These are phyloP conservation scores for Purpureocillium takamizusanense DNA, from an alignment of 2,329 filamentous ascomycete species.

Conservation along the genomic window DNA sequence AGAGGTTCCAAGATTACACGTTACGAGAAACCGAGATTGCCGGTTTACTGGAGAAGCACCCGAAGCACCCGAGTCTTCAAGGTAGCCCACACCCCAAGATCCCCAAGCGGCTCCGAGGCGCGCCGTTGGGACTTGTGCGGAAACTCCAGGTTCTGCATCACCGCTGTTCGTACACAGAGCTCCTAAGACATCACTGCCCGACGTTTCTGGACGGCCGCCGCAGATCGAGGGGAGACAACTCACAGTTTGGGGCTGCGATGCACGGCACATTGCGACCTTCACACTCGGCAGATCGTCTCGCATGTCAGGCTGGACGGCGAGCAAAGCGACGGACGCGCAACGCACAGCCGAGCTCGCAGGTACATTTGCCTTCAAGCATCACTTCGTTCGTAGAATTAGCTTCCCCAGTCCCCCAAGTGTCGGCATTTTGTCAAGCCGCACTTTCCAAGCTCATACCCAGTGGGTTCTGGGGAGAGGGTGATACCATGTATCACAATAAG, in stretches of 20 bases:
- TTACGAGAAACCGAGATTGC: conserved; percentile 74
- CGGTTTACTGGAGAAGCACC: conserved; percentile 10
- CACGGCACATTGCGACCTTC: not conserved
- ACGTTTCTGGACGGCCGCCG: conserved; percentile 15
- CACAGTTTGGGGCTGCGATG: not conserved
- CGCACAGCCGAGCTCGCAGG: conserved; percentile 3
- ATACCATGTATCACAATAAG: conserved; percentile 50
- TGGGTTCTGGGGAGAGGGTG: conserved; percentile 61
- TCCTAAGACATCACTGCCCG: conserved; percentile 78
- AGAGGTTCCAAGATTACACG: conserved; percentile 77
- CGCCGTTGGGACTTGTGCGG: conserved; percentile 47
- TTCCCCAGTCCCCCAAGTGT: conserved; percentile 59
- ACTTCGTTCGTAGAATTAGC: conserved; percentile 56
- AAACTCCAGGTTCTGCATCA: conserved; percentile 62
- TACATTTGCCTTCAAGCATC: conserved; percentile 3
- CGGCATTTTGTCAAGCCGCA: conserved; percentile 76
- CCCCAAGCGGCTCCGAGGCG: conserved; percentile 62
- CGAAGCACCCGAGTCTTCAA: conserved; percentile 7
- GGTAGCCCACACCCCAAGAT: conserved; percentile 15
- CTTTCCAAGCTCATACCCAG: conserved; percentile 64
- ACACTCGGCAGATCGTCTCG: not conserved
- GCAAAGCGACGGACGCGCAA: conserved; percentile 3
- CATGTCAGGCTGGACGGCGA: not conserved
- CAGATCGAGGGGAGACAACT: not conserved
- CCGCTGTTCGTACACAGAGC: conserved; percentile 68